Base-by-base conservation (phyloP, 2,329 filamentous ascomycete species). In the Aciculosporium take region DNA sequence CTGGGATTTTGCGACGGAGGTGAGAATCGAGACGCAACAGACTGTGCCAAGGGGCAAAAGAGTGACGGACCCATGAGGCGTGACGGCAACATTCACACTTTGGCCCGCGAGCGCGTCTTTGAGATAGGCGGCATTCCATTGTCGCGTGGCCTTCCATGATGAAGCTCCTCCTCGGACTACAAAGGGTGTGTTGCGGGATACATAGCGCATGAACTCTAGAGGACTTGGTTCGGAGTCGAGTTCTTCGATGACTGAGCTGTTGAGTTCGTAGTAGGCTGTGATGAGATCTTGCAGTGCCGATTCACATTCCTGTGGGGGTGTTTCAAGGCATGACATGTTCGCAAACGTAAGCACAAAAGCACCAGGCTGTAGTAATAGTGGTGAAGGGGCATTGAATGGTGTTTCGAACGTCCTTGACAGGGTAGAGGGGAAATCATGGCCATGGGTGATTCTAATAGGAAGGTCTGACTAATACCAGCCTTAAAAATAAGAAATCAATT, bases 201-300 rank as follows among this genome's bases (percentile, higher is more conserved):
- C 82, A 58, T 77, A 81, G 52, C 81, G 74, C 76, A 87, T 81
- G 56, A 89, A 89, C 53, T 88, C 80, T 5, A 91, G 69, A 0
- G 84, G 73, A 23, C 78, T 83, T 4, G 84, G 84, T 37, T 80
- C 74, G 32, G 72, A 65, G 12, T 65, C 33, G 3, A 87, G 67
- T 49, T 78, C 75, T 35, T 81, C 72, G 43, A 87, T 66, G 13
- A 53, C 51, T 18, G 63, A 56, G 42, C 68, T 59, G 54, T 89
- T 89, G 41, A 88, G 71, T 49, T 86, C 82, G 53, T 81, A 74
- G 59, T 84, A 88, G n/a, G 69, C 74, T 9, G 64, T 68, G 47
- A 89, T 72, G 18, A 87, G 69, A 43, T 73, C 52, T 13, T 46
- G 41, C 2, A 63, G 44, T n/a, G 56, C 48, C 10, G 46, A 37